phyloP scores from a whole-genome alignment of 2,329 filamentous ascomycete species.

The Xylariaceae sp. region DNA sequence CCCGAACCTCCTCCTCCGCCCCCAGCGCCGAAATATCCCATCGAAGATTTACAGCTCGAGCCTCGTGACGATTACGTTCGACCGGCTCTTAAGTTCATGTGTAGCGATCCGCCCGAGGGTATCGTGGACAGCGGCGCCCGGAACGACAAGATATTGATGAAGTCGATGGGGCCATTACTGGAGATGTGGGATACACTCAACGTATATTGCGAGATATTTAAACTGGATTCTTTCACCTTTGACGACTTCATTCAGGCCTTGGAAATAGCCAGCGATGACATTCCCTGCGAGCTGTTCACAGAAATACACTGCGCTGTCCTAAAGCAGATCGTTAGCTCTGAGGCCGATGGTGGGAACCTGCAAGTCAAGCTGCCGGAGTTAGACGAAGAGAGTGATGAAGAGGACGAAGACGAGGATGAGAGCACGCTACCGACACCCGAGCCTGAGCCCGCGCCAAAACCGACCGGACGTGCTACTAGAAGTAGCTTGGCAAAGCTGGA shows the following conservation, averaged over 20 bases:
- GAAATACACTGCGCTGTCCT: constrained; percentile 90
- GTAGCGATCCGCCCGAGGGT: constrained; percentile 55
- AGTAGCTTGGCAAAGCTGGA: constrained; percentile 82
- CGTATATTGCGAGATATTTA: constrained; percentile 94
- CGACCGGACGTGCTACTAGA: constrained; percentile 68
- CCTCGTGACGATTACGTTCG: constrained; percentile 63
- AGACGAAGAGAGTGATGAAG: constrained; percentile 66
- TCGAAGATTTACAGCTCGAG: constrained; percentile 84
- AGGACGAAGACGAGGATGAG: constrained; percentile 56
- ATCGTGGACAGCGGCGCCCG: constrained; percentile 41
- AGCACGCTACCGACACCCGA: constrained; percentile 56
- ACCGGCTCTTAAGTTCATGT: constrained; percentile 74
- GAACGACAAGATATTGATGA: constrained; percentile 66
- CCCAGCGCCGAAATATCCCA: constrained; percentile 85
- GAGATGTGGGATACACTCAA: constrained; percentile 97
- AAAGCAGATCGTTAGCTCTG: constrained; percentile 76
- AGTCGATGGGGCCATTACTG: constrained; percentile 77
- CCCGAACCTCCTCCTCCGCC: constrained; percentile 60
- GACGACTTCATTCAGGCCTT: constrained; percentile 93
- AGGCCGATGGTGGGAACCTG: constrained; percentile 72
- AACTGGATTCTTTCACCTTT: constrained; percentile 94
- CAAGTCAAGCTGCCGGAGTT: constrained; percentile 75
- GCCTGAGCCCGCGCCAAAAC: constrained; percentile 64
- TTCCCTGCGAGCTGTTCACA: constrained; percentile 78
- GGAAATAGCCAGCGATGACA: constrained; percentile 67